Percentiles rank a stretch among this genome's conserved stretches.
Evolutionary conservation across 1,139 yeast species (phyloP).

Genomic region (Citeromyces siamensis): DNA sequence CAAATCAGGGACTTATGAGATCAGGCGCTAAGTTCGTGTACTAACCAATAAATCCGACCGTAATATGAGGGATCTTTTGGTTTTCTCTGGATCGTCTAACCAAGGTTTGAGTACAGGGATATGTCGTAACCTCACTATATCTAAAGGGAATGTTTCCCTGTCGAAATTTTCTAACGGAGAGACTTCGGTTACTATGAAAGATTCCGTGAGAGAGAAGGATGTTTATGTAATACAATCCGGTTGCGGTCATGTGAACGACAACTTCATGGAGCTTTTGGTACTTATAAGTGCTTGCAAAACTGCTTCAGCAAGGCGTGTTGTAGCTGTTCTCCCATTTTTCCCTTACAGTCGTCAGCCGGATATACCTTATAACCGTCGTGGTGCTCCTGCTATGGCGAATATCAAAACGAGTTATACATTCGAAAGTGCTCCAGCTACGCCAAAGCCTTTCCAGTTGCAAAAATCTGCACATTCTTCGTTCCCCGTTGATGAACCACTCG

Average conservation of each 20-base stretch:
- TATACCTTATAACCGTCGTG: constrained; percentile 66
- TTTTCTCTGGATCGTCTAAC: constrained; percentile 68
- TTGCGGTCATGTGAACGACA: constrained; percentile 87
- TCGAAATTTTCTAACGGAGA: constrained; percentile 76
- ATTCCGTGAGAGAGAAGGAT: constrained; percentile 87
- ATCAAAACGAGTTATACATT: constrained; percentile 34
- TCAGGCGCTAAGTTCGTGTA: constrained; percentile 55
- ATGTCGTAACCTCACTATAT: constrained; percentile 50
- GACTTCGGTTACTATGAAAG: constrained; percentile 71
- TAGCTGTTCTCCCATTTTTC: constrained; percentile 90
- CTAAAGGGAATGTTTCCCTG: constrained; percentile 42
- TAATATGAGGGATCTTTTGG: constrained; percentile 67
- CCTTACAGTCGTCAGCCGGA: constrained; percentile 97
- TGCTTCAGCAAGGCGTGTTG: constrained; percentile 86
- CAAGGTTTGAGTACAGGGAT: constrained; percentile 50
- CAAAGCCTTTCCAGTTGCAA: constrained; percentile 23
- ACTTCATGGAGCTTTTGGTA: constrained; percentile 76
- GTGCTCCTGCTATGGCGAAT: constrained; percentile 44
- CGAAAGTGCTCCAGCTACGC: constrained; percentile 57
- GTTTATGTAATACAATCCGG: constrained; percentile 70
- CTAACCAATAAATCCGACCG: too few relatives aligned
- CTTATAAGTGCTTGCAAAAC: constrained; percentile 92
- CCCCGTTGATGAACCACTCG: constrained; percentile 2
- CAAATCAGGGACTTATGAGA: constrained; percentile 69
- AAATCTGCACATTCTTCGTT: not conserved